Evolutionary conservation across 331 rosid species (phyloP).

Genomic region (Pyracantha coccinea): DNA sequence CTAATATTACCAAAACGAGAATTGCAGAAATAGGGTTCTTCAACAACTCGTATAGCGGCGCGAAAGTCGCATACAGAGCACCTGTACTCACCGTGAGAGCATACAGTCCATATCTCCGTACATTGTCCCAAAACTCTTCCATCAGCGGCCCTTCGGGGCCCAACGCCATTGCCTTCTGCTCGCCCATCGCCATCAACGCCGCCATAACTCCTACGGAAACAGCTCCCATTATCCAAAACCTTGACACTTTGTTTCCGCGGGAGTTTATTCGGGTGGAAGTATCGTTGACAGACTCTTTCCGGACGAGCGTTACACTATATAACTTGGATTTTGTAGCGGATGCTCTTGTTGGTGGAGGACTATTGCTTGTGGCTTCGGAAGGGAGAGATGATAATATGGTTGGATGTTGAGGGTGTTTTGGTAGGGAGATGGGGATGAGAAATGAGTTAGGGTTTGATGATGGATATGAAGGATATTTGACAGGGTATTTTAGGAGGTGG

Average conservation of each 20-base stretch:
- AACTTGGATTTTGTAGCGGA: background rate
- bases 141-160: constrained; percentile 91
- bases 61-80: constrained; percentile 57
- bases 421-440: constrained; percentile 6
- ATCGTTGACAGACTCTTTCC: no score
- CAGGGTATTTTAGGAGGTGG: constrained; percentile 9
- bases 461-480: background rate
- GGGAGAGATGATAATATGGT: background rate
- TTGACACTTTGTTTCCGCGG: background rate
- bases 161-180: constrained; percentile 65
- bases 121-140: constrained; percentile 98
- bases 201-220: constrained; percentile 54
- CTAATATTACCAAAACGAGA: constrained; percentile 41
- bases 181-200: constrained; percentile 41
- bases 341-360: background rate
- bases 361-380: background rate
- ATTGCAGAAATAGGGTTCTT: constrained; percentile 74
- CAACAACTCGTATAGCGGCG: constrained; percentile 53
- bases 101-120: constrained; percentile 75
- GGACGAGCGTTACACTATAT: background rate
- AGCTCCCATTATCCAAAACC: constrained; percentile 52
- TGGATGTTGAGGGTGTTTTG: constrained; percentile 10
- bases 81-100: constrained; percentile 87
- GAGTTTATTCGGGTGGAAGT: background rate
- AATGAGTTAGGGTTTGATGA: constrained; percentile 2